A percentile compares a stretch with the other conserved stretches of the same genome.
Evolutionary conservation across 148 eudicot species (phyloP).

Genomic region (Diospyros lotus): DNA sequence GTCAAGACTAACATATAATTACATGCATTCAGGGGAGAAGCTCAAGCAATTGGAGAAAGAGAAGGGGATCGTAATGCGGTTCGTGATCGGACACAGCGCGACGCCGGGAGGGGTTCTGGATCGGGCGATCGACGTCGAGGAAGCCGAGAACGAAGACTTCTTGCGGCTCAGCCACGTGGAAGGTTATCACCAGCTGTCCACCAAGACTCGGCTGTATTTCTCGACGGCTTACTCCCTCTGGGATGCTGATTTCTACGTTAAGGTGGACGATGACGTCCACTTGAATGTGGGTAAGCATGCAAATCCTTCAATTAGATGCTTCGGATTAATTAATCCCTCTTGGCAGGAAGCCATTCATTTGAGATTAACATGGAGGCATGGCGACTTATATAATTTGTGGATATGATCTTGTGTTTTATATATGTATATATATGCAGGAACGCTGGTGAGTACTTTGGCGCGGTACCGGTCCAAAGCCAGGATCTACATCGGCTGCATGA

Average conservation of each 20-base stretch:
- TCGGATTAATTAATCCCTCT: no score
- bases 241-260: constrained; percentile 89
- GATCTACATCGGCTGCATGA: constrained; percentile 91
- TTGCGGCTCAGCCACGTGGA: constrained; percentile 70
- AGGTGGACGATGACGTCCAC: constrained; percentile 92
- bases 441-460: constrained; percentile 52
- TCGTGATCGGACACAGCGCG: constrained; percentile 73
- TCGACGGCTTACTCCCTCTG: constrained; percentile 60
- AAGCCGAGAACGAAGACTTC: constrained; percentile 57
- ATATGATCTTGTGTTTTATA: no score
- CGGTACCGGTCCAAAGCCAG: constrained; percentile 59
- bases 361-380: no score
- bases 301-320: no score
- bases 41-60: constrained; percentile 63
- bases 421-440: constrained; percentile 30
- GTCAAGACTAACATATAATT: background rate
- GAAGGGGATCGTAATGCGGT: constrained; percentile 69
- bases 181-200: constrained; percentile 89
- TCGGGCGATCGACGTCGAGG: constrained; percentile 56
- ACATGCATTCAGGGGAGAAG: constrained; percentile 42
- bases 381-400: no score
- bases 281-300: constrained; percentile 60
- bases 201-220: constrained; percentile 74
- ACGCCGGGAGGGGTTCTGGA: constrained; percentile 69
- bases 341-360: no score